Conservation (phyloP, 163 green algal species). For the Coccomyxa subellipsoidea region DNA sequence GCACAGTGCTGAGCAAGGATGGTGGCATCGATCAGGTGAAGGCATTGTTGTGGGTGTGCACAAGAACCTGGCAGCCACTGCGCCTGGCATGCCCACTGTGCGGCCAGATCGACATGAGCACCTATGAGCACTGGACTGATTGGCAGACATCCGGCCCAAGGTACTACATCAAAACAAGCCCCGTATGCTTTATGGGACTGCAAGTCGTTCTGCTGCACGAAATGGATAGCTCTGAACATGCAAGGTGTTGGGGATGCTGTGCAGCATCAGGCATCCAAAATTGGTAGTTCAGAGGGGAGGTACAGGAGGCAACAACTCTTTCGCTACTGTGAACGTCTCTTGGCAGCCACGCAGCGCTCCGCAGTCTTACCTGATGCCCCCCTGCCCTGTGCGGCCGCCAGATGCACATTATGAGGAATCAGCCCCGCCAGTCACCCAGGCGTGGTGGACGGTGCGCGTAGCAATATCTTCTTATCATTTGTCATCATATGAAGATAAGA, state of each 20-base stretch:
- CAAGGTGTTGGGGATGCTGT: background rate
- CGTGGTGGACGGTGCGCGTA: background rate
- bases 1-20: no score
- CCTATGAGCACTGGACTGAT: background rate
- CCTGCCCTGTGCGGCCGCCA: background rate
- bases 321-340: background rate
- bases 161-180: no score
- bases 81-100: slow-evolving; percentile 45
- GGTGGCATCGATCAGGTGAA: slow-evolving; percentile 19
- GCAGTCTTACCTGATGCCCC: background rate
- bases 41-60: slow-evolving; percentile 34
- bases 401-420: background rate
- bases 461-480: background rate
- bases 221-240: background rate
- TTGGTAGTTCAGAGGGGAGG: background rate
- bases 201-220: no score
- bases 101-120: slow-evolving; percentile 25
- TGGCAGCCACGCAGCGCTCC: background rate
- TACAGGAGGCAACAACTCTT: background rate
- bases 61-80: slow-evolving; percentile 33
- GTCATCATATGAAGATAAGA: background rate
- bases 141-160: background rate
- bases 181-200: no score
- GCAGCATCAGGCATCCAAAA: background rate
- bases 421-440: background rate